Base-by-base conservation (phyloP, 805 yeast species). In the Ogataea dorogensis region DNA sequence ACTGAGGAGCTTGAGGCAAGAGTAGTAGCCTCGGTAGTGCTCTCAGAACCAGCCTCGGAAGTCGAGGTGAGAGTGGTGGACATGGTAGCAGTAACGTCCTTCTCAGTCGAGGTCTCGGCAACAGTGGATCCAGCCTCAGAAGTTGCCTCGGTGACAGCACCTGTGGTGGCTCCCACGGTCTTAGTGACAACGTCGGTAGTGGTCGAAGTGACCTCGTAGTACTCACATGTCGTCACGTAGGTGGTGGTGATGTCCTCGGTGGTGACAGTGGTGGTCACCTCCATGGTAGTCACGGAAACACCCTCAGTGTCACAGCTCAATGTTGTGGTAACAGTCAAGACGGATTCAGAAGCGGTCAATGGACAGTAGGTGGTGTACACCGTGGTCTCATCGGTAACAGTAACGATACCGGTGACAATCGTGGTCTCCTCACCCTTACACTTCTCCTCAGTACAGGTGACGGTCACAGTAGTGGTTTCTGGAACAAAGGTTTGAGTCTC, bases 321-420 rank as follows among this genome's bases (percentile, higher is more conserved):
- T 21, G 46, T 32, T 12, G 43, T 38, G 27, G 41, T 24, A 36
- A 31, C 28, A 22, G 46, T 37, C 16, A 36, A 28, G 15, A 30
- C 40, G 27, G 42, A 20, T 20, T 17, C 46, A 24, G 47, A 23
- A 15, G 45, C 23, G 28, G 43, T 40, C 38, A 47, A 33, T 44
- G 67, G 65, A 46, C 66, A 60, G 56, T 54, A 62, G 24, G 71
- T 65, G 38, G 59, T 57, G 50, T 46, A 46, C 18, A 44, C 46
- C 26, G 48, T 42, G 26, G 45, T 38, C 32, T 34, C 44, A 24
- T 38, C 46, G 13, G 46, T 35, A 26, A 60, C 55, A 28, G 44
- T 42, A 29, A 41, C 36, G 33, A 39, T 40, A 31, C 55, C 48
- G 30, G 64, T 59, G 28, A 51, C 46, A 18, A 42, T 25, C 16